Base-by-base conservation (phyloP, 306 rosid species). In the Fragaria nilgerrensis region DNA sequence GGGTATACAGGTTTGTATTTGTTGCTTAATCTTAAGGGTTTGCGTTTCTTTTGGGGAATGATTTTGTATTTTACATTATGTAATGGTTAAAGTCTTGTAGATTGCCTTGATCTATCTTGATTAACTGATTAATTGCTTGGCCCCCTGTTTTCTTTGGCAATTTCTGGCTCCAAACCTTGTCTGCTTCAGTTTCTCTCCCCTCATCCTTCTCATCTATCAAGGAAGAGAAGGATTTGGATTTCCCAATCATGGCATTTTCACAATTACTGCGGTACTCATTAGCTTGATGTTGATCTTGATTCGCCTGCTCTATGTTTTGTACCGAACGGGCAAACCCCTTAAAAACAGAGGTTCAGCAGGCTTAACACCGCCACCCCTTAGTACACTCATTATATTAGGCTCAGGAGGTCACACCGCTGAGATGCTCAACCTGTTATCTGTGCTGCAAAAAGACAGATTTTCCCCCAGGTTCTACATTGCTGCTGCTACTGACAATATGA, bases 401-500 rank as follows among this genome's bases (percentile, higher is more conserved):
- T 63, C 69, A 84, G 97, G 96, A 41, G 97, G 96, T 75, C 98
- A 94, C 83, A 91, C 94, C 3, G 96, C 94, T 1, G 97, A 94
- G 96, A 94, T 94, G 94, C 92, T 94, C 78, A 94, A 91, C 85
- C 88, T 94, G 22, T 85, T 94, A 78, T 79, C 86, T 15, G 90
- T 84, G 73, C 83, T 94, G 68, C 92, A 80, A 52, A 90, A 79
- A 62, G 94, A 85, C 72, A 84, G 90, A 81, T 87, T 91, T 72
- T 37, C 78, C 66, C 89, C 97, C 29, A 87, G 97, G 86, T 84
- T 86, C 84, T 94, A 91, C 79, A 83, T 91, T 77, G 96, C 94
- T 52, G 97, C 91, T 48, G 92, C 97, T 81, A 91, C 97, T 53
- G 98, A 94, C 80, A 87, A 87, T 81, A 94, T 94, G 98, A 91